Evolutionary conservation across 192 early-diverging fungal species (phyloP).

Genomic region (Entomortierella chlamydospora): DNA sequence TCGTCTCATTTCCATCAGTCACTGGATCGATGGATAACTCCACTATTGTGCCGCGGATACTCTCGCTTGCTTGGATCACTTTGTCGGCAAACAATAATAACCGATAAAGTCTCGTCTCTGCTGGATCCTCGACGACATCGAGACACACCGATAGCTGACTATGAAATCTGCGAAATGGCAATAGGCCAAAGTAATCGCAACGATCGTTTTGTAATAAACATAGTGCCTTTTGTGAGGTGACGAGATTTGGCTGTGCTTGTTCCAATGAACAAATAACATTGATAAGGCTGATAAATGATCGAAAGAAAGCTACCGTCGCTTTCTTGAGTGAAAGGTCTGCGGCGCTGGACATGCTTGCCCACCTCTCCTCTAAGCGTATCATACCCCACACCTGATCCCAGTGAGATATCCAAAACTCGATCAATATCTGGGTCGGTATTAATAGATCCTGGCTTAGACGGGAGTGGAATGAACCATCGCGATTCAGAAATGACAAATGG

Average conservation of each 20-base stretch:
- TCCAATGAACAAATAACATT: slow-evolving; percentile 6
- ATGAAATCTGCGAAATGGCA: slow-evolving; percentile 45
- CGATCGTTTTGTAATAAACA: slow-evolving; percentile 30
- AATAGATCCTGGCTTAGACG: slow-evolving; percentile 14
- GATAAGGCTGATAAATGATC: slow-evolving; percentile 30
- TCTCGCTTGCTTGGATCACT: slow-evolving; percentile 42
- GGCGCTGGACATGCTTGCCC: slow-evolving; percentile 17
- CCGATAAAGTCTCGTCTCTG: slow-evolving; percentile 22
- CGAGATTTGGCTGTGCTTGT: not conserved
- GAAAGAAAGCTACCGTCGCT: slow-evolving; percentile 38
- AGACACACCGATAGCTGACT: slow-evolving; percentile 23
- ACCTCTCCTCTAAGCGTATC: slow-evolving; percentile 49
- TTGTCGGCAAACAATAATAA: slow-evolving; percentile 33
- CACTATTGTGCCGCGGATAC: slow-evolving; percentile 40
- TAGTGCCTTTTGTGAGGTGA: slow-evolving; percentile 24
- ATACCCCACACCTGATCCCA: slow-evolving; percentile 55
- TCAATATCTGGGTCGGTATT: slow-evolving; percentile 20
- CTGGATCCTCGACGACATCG: slow-evolving; percentile 27
- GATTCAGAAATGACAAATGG: slow-evolving; percentile 10
- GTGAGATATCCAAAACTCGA: slow-evolving; percentile 50
- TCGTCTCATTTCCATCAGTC: slow-evolving; percentile 1
- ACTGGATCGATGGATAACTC: slow-evolving; percentile 30
- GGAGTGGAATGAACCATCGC: not conserved
- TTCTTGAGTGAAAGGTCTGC: slow-evolving; percentile 23
- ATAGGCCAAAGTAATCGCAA: slow-evolving; percentile 20